Evolutionary conservation across 2,329 filamentous ascomycete genomes (phyloP), one percentile per base, ranked within the genome.

Genomic region (Microsporum audouinii): DNA sequence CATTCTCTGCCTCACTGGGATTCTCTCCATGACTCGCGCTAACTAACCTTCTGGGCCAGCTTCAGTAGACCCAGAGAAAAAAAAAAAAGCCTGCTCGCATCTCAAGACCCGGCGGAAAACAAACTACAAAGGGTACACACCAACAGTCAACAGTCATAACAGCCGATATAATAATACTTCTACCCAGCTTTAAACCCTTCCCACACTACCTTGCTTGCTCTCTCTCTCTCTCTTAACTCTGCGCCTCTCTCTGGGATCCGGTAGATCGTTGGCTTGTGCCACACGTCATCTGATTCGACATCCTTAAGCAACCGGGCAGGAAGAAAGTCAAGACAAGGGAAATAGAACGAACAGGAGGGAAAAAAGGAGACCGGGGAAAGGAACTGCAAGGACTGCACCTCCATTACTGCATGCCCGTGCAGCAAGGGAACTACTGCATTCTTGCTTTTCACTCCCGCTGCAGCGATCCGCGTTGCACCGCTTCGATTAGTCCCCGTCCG

Each of bases 391-490:
- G 43, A 47, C n/a, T 47, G 43, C 43, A 47, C 14, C n/a, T 41
- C 39, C 39, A 41, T 41, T 17, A 27, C 43, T 47, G 43, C 43
- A 47, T 47, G 23, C 43, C 43, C 43, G 43, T 47, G 43, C 43
- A 47, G 43, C 43, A 47, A 31, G 47, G 47, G 47, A 53, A 53
- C 47, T 53, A 33, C 47, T 53, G 47, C 23, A 31, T 33, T 41
- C 47, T 53, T 53, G 47, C 47, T 53, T 53, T 53, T 53, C 27
- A 31, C 47, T 31, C 47, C 47, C 47, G 47, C 47, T 53, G 47
- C 47, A 53, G 47, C 47, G 47, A 53, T 53, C 47, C 47, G 47
- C 47, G 47, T 53, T 53, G 47, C 47, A 53, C 47, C 47, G 27
- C 47, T 33, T 53, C 43, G 43, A 47, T 47, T 41, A 47, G 43